Conservation (phyloP, 257 asterid species). For the Datura wrightii region DNA sequence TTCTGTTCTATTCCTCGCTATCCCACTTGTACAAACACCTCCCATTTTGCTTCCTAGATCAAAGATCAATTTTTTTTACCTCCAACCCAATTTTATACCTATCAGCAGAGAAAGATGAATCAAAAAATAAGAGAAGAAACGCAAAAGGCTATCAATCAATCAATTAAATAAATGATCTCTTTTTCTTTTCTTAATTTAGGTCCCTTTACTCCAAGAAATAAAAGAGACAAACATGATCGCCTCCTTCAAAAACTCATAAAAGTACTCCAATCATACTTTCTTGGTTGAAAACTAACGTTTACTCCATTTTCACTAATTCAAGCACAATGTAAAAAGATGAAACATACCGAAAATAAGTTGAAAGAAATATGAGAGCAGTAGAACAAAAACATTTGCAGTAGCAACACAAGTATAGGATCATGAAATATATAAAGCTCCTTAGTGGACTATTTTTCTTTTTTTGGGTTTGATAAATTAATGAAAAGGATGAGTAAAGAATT, state of each 20-base stretch:
- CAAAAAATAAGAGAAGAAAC: too few relatives aligned
- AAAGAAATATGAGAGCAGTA: neutral
- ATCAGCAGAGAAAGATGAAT: neutral
- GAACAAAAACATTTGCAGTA: neutral
- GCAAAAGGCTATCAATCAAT: neutral
- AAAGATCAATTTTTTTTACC: too few relatives aligned
- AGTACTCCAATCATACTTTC: neutral
- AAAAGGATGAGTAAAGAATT: neutral
- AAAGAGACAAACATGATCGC: too few relatives aligned
- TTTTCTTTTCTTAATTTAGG: too few relatives aligned
- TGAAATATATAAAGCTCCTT: neutral
- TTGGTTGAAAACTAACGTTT: neutral
- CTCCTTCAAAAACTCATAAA: too few relatives aligned
- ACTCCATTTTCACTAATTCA: too few relatives aligned
- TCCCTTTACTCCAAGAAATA: too few relatives aligned
- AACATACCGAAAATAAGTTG: neutral
- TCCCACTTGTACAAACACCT: constrained; percentile 84
- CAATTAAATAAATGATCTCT: too few relatives aligned
- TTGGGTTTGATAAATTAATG: neutral
- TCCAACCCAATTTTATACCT: neutral
- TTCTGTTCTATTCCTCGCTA: constrained; percentile 47
- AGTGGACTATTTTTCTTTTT: neutral
- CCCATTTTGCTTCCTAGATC: constrained; percentile 59
- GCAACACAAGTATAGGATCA: neutral
- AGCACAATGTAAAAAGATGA: too few relatives aligned